Evolutionary conservation across 345 rosid species (phyloP), one percentile per base, ranked within the genome.

Genomic region (Eucalyptus curtisii): DNA sequence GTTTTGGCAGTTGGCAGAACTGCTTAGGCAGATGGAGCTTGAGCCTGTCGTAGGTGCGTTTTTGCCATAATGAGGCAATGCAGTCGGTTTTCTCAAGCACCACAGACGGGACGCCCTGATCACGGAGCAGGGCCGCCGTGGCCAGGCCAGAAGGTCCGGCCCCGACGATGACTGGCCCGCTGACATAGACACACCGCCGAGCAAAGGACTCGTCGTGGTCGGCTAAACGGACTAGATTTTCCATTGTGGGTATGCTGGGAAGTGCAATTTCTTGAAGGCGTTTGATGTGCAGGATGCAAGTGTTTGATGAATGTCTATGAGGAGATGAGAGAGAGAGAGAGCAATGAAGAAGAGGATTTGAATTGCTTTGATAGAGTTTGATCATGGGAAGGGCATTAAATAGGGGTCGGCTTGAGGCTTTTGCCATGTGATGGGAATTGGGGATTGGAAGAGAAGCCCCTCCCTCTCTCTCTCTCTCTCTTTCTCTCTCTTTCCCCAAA

Each of bases 131-230:
- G 87, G 99, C 97, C 3, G 97, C 99, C 2, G 97, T 93, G 88
- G 98, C 98, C 33, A 97, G 91, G 33, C 98, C 99, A 1, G 99
- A 94, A 3, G 99, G 99, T 47, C 99, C 99, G 12, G 97, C 98
- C 16, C 99, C 99, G 24, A 96, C 95, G 42, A 96, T 97, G 87
- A 97, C 91, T 6, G 97, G 98, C 44, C 99, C 98, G 25, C 91
- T 95, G 33, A 97, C 98, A 96, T 92, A 92, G 86, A 93, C 94
- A 90, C 95, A 93, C 86, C 96, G 92, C 53, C 90, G 92, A 50
- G 90, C 84, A 15, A 87, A 86, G 93, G 87, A 88, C 64, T 94
- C 94, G 27, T 94, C 94, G 3, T 91, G 93, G 92, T 90, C 95
- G 71, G 22, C 91, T 22, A 89, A 89, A 25, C 91, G 92, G 82